Percentiles rank a stretch among this genome's conserved stretches.
Evolutionary conservation across 805 yeast genomes (phyloP).

Genomic region (Dipodascus albidus): DNA sequence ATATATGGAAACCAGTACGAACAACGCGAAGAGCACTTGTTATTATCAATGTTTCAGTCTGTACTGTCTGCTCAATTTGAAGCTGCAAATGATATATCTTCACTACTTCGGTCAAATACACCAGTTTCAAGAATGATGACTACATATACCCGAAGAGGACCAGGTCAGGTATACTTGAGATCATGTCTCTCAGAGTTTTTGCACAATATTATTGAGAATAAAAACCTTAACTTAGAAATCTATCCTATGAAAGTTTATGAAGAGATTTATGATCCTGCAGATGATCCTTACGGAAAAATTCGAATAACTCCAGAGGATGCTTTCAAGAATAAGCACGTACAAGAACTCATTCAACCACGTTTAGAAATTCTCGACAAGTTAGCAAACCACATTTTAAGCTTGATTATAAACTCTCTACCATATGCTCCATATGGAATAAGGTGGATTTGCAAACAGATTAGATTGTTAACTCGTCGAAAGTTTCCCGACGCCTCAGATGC

Average conservation of each 20-base stretch:
- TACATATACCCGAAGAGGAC: constrained; percentile 29
- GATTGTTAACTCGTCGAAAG: constrained; percentile 39
- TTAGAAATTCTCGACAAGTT: constrained; percentile 14
- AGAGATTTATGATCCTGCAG: constrained; percentile 15
- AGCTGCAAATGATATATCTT: constrained; percentile 24
- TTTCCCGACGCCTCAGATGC: constrained; percentile 45
- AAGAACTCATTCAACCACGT: constrained; percentile 22
- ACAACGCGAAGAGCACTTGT: constrained; percentile 29
- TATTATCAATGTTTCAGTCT: constrained; percentile 27
- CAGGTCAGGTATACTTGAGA: constrained; percentile 28
- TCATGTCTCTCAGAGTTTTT: constrained; percentile 21
- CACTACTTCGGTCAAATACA: constrained; percentile 28
- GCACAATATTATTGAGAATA: constrained; percentile 18
- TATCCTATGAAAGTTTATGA: constrained; percentile 25
- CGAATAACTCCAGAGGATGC: constrained; percentile 22
- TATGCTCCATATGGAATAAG: constrained; percentile 61
- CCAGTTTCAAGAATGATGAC: constrained; percentile 31
- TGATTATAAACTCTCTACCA: constrained; percentile 43
- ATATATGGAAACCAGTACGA: constrained; percentile 31
- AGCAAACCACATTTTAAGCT: constrained; percentile 31
- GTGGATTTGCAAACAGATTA: constrained; percentile 57
- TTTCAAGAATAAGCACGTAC: constrained; percentile 20
- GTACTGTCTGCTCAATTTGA: constrained; percentile 29
- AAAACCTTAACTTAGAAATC: constrained; percentile 22
- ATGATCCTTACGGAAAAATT: constrained; percentile 13